Conservation (phyloP, 331 rosid species). For the Malus hybrid region DNA sequence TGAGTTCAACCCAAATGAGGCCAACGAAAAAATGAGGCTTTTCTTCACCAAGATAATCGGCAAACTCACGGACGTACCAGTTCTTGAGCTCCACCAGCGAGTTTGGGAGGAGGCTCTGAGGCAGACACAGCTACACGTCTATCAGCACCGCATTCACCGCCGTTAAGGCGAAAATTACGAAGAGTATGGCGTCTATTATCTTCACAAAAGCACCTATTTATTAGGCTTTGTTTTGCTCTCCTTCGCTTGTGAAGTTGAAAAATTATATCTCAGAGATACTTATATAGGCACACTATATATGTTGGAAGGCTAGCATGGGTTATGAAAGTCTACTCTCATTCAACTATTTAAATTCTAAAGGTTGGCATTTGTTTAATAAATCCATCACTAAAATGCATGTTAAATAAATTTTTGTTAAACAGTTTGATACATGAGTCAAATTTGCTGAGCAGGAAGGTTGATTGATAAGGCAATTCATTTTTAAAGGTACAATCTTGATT, state of each 20-base stretch:
- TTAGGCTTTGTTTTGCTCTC: not conserved
- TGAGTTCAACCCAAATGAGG: slow-evolving; percentile 52
- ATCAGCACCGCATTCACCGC: slow-evolving; percentile 43
- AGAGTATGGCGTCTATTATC: slow-evolving; percentile 34
- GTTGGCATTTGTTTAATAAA: not conserved
- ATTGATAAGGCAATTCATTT: too few relatives aligned
- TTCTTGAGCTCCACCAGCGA: slow-evolving; percentile 33
- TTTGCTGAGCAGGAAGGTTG: too few relatives aligned
- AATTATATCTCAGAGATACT: not conserved
- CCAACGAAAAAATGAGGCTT: slow-evolving; percentile 59
- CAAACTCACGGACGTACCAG: slow-evolving; percentile 37
- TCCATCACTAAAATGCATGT: not conserved
- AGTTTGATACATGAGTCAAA: not conserved
- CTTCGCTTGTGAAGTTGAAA: not conserved
- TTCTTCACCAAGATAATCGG: slow-evolving; percentile 44
- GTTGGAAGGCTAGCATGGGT: not conserved
- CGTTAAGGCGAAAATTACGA: slow-evolving; percentile 36
- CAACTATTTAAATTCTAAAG: not conserved
- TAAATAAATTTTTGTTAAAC: not conserved
- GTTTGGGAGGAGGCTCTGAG: slow-evolving; percentile 33
- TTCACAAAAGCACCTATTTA: slow-evolving; percentile 36
- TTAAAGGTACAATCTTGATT: too few relatives aligned
- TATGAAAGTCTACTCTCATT: not conserved
- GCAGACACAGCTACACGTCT: slow-evolving; percentile 50
- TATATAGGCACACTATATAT: not conserved